Percentiles rank a stretch among this genome's conserved stretches.
Conservation (phyloP, 306 rosid species). For the Boehmeria nivea region DNA sequence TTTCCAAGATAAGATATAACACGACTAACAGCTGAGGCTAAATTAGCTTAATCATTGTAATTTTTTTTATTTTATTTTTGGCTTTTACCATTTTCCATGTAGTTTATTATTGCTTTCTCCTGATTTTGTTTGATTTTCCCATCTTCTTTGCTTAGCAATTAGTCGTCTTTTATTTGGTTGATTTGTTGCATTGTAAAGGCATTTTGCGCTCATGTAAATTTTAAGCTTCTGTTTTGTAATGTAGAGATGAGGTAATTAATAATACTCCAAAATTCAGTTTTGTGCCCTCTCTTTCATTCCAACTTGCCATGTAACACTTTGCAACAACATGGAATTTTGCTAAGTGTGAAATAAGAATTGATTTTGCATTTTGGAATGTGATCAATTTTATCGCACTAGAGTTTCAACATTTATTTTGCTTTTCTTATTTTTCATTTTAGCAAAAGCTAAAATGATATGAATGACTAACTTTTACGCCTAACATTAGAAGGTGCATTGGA, state of each 20-base stretch:
- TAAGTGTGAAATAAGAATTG: too few relatives aligned
- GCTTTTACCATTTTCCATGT: too few relatives aligned
- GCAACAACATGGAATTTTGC: too few relatives aligned
- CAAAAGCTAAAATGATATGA: too few relatives aligned
- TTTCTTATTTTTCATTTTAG: too few relatives aligned
- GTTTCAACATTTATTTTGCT: neutral
- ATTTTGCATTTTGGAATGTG: neutral
- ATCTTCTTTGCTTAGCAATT: neutral
- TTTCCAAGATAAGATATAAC: slow-evolving; percentile 40
- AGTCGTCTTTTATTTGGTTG: slow-evolving; percentile 49
- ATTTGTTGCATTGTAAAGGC: slow-evolving; percentile 44
- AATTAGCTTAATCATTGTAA: slow-evolving; percentile 8
- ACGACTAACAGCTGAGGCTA: slow-evolving; percentile 28
- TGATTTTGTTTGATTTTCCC: slow-evolving; percentile 3
- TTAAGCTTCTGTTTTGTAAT: slow-evolving; percentile 21
- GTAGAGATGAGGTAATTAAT: slow-evolving; percentile 23
- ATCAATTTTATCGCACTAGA: too few relatives aligned
- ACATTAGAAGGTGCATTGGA: too few relatives aligned
- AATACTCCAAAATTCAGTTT: neutral
- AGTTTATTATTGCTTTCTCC: neutral
- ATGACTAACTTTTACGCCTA: too few relatives aligned
- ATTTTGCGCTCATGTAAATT: slow-evolving; percentile 37
- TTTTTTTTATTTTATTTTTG: neutral
- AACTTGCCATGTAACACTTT: neutral
- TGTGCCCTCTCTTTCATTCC: neutral